Percentiles rank a stretch among this genome's conserved stretches.
phyloP scores from a whole-genome alignment of 2,329 filamentous ascomycete genomes.

The Microsporum audouinii region DNA sequence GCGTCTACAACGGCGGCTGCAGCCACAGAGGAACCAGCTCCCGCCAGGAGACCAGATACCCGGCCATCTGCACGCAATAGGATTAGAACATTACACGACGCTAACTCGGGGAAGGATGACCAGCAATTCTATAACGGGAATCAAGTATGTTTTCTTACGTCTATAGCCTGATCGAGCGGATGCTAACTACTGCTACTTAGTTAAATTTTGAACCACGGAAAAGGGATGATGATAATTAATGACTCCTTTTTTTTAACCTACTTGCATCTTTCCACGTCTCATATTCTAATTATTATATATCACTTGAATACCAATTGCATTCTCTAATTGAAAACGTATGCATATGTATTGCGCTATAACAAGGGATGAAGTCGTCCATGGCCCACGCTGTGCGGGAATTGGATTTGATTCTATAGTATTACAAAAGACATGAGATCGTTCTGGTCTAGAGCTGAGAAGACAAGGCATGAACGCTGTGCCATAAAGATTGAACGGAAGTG shows the following conservation, averaged over 20 bases:
- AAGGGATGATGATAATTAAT: constrained; percentile 43
- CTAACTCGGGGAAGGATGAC: constrained; percentile 44
- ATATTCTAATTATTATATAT: neutral
- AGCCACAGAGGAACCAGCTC: constrained; percentile 5
- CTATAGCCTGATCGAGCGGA: too few relatives aligned
- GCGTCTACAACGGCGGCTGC: neutral
- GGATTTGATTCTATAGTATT: neutral
- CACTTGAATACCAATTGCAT: neutral
- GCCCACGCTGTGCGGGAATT: neutral
- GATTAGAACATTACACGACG: constrained; percentile 44
- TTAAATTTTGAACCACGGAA: constrained; percentile 58
- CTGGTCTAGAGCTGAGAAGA: neutral
- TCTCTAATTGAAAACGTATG: neutral
- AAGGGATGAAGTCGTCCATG: neutral
- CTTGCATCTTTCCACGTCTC: neutral
- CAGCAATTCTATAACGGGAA: constrained; percentile 86
- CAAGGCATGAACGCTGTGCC: neutral
- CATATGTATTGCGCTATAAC: neutral
- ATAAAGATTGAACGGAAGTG: neutral
- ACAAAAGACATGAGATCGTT: constrained; percentile 1
- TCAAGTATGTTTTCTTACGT: constrained; percentile 48
- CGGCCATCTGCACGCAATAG: constrained; percentile 18
- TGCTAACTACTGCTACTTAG: constrained; percentile 27
- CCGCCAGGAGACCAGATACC: constrained; percentile 12
- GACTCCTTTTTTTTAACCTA: neutral